Conservation (phyloP, 495 filamentous ascomycete genomes). For the Sordaria brevicollis region DNA sequence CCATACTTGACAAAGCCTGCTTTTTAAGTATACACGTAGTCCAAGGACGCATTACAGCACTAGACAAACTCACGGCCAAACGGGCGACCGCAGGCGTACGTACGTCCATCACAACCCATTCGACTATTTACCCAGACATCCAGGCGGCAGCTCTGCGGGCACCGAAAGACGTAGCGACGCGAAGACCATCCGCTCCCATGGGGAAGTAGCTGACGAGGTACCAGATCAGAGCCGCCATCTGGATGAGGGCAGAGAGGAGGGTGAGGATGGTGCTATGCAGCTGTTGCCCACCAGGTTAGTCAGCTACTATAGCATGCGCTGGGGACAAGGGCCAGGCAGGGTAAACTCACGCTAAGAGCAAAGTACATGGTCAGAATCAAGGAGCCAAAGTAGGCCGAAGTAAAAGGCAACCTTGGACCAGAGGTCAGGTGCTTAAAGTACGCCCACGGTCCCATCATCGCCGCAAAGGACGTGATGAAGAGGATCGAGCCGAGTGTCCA, state of each 20-base stretch:
- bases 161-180: conserved; percentile 78
- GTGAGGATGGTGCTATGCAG: conserved; percentile 73
- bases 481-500: conserved; percentile 89
- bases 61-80: neutral
- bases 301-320: neutral
- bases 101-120: neutral
- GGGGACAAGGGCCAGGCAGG: neutral
- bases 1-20: neutral
- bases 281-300: conserved; percentile 35
- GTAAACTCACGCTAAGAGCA: conserved; percentile 70
- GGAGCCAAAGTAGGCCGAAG: conserved; percentile 92
- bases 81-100: neutral
- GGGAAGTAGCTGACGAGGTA: conserved; percentile 97
- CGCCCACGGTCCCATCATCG: conserved; percentile 76
- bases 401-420: conserved; percentile 79
- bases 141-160: conserved; percentile 75
- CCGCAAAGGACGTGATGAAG: conserved; percentile 88
- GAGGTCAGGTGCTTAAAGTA: conserved; percentile 84
- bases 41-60: neutral
- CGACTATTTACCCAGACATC: conserved; percentile 57
- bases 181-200: conserved; percentile 82
- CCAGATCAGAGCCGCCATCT: conserved; percentile 77
- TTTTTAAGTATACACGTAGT: neutral
- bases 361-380: conserved; percentile 87
- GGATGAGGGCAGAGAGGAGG: conserved; percentile 68